Evolutionary conservation across 345 rosid genomes (phyloP).

Genomic region (Salix viminalis): DNA sequence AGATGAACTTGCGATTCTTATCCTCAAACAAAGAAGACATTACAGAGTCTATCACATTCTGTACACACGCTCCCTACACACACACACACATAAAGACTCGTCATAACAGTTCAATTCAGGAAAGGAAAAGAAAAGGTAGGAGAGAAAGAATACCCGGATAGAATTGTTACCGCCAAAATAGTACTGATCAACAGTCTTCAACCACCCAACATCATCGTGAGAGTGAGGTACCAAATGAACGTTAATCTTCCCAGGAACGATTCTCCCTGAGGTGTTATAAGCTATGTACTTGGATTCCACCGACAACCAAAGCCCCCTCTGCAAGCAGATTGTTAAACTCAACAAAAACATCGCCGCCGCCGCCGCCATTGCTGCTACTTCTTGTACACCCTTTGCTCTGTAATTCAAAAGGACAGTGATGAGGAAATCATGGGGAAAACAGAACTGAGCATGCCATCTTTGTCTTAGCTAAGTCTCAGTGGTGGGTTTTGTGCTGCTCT

Average conservation of each 20-base stretch:
- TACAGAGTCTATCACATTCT: slow-evolving; percentile 87
- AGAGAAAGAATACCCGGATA: slow-evolving; percentile 50
- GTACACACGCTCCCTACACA: slow-evolving; percentile 78
- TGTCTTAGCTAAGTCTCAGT: too few relatives aligned
- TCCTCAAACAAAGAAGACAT: slow-evolving; percentile 76
- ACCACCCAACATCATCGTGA: slow-evolving; percentile 96
- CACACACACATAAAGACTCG: background rate
- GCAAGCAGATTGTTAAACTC: slow-evolving; percentile 10
- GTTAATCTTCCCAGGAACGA: slow-evolving; percentile 67
- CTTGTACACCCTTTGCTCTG: too few relatives aligned
- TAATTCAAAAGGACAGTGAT: too few relatives aligned
- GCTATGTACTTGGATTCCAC: slow-evolving; percentile 48
- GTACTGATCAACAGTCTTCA: slow-evolving; percentile 96
- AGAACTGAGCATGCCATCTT: too few relatives aligned
- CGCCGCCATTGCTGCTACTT: too few relatives aligned
- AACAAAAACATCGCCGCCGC: too few relatives aligned
- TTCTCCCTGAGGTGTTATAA: slow-evolving; percentile 57
- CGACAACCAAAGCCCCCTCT: slow-evolving; percentile 9
- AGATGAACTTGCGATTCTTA: slow-evolving; percentile 81
- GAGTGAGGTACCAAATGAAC: slow-evolving; percentile 96
- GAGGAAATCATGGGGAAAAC: too few relatives aligned
- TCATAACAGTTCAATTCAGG: background rate
- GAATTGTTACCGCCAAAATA: slow-evolving; percentile 84
- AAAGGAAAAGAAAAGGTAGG: background rate
- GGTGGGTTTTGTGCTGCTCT: too few relatives aligned